phyloP scores from a whole-genome alignment of 23 red algal genomes.

The Gracilaria domingensis region DNA sequence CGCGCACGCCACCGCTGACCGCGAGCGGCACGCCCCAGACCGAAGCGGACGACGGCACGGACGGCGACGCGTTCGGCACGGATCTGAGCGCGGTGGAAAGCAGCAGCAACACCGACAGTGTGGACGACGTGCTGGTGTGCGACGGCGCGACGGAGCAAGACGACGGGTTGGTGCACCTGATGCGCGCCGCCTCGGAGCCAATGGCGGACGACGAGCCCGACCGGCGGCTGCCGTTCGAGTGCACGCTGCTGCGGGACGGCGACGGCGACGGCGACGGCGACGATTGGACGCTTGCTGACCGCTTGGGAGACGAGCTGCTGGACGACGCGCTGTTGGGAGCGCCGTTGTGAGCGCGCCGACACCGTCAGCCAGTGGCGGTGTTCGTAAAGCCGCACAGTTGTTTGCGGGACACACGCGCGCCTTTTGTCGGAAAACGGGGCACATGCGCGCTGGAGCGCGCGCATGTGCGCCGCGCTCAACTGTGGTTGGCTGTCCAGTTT shows the following conservation, averaged over 20 bases:
- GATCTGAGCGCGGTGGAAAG: background rate
- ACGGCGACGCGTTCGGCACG: background rate
- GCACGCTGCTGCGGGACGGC: background rate
- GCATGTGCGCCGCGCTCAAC: too few relatives aligned
- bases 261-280: background rate
- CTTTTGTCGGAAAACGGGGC: too few relatives aligned
- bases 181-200: background rate
- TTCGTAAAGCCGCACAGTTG: too few relatives aligned
- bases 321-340: background rate
- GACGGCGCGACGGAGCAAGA: background rate
- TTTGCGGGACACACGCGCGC: background rate
- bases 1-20: too few relatives aligned
- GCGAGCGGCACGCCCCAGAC: too few relatives aligned
- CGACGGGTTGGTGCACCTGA: background rate
- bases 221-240: background rate
- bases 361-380: too few relatives aligned
- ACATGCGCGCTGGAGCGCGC: too few relatives aligned
- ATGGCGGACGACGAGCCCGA: background rate
- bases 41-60: background rate
- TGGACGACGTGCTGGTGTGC: background rate
- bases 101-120: background rate
- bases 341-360: background rate
- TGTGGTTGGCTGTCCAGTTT: too few relatives aligned
- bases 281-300: background rate
- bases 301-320: background rate